These are phyloP conservation scores for Apiotrichum akiyoshidainum DNA, from an alignment of 1,284 basidiomycete species.

Conservation along the genomic window DNA sequence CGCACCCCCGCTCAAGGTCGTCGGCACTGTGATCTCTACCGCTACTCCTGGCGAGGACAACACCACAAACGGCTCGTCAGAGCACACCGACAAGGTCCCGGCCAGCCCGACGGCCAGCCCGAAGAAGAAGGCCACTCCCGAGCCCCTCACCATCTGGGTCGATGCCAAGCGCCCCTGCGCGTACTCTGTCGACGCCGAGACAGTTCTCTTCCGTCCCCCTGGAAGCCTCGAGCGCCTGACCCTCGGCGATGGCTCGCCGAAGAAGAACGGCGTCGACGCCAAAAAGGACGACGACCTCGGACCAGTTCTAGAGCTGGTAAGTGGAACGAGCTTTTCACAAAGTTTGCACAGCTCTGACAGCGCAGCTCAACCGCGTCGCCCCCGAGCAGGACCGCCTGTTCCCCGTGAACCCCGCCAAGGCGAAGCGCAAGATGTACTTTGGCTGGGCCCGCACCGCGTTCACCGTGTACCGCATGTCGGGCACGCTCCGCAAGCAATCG, in stretches of 20 bases:
- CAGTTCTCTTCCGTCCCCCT: constrained; percentile 35
- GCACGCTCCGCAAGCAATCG: background rate
- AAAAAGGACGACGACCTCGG: constrained; percentile 4
- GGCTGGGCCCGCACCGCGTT: background rate
- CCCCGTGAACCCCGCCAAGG: background rate
- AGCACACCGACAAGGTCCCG: background rate
- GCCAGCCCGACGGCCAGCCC: background rate
- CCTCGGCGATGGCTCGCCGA: background rate
- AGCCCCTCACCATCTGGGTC: constrained; percentile 2
- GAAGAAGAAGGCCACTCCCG: background rate
- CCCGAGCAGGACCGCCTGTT: background rate
- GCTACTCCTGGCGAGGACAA: background rate
- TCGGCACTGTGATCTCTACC: background rate
- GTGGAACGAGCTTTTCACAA: too few relatives aligned
- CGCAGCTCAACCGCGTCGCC: constrained; percentile 2
- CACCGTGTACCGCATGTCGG: constrained; percentile 1
- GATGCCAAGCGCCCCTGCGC: constrained; percentile 10
- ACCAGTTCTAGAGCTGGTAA: background rate
- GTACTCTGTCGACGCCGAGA: constrained; percentile 21
- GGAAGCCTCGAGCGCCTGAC: background rate
- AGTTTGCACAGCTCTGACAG: background rate
- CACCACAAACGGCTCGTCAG: background rate
- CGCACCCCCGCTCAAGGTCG: constrained; percentile 3
- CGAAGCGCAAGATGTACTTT: constrained; percentile 2
- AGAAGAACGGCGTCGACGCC: background rate